These are phyloP conservation scores for Alternaria alternata DNA, from an alignment of 2,329 filamentous ascomycete genomes.

Conservation along the genomic window DNA sequence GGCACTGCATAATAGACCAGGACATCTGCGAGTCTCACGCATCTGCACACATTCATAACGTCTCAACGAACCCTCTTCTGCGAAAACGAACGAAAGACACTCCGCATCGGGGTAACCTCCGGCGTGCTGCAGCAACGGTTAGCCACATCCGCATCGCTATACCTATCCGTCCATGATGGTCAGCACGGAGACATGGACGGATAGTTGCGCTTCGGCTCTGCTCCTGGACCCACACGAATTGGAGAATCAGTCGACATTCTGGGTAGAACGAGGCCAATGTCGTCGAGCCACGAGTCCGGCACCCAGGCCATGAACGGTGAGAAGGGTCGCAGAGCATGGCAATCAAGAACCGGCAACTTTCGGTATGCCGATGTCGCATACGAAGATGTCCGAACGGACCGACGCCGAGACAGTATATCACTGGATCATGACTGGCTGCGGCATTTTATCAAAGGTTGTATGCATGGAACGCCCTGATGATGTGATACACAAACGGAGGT, in stretches of 20 bases:
- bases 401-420: slow-evolving; percentile 1
- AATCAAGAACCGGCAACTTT: slow-evolving; percentile 6
- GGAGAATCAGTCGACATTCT: not conserved
- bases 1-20: slow-evolving; percentile 9
- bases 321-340: not conserved
- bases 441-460: not conserved
- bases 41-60: not conserved
- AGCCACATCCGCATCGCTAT: slow-evolving; percentile 2
- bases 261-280: slow-evolving; percentile 3
- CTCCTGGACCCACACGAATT: slow-evolving; percentile 1
- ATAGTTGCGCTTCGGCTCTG: slow-evolving; percentile 5
- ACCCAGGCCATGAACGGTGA: not conserved
- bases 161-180: not conserved
- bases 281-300: not conserved
- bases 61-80: not conserved
- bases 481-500: not conserved
- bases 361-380: slow-evolving; percentile 32
- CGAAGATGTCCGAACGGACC: slow-evolving; percentile 14
- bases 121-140: slow-evolving; percentile 7
- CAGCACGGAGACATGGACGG: not conserved
- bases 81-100: not conserved
- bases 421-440: not conserved
- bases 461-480: not conserved
- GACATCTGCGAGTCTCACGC: slow-evolving; percentile 10
- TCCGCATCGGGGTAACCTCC: not conserved